phyloP scores from a whole-genome alignment of 129 eudicot species.

The Ambrosia trifida region DNA sequence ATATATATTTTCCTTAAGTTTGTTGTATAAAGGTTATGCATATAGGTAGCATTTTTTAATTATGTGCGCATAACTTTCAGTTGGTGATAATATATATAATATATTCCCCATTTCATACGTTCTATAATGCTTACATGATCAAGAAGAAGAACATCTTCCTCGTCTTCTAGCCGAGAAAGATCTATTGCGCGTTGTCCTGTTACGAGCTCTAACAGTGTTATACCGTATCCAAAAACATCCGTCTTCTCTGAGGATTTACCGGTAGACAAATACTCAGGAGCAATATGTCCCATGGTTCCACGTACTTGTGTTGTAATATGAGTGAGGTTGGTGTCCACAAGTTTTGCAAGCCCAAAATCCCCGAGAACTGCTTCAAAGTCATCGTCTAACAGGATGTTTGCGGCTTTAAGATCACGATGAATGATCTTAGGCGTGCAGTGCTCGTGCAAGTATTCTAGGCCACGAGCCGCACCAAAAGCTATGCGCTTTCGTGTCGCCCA shows the following conservation, averaged over 20 bases:
- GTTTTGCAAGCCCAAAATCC: slow-evolving; percentile 87
- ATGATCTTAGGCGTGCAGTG: slow-evolving; percentile 89
- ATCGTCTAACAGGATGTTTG: slow-evolving; percentile 80
- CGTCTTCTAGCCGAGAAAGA: slow-evolving; percentile 91
- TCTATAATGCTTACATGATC: slow-evolving; percentile 64
- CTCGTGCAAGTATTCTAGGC: slow-evolving; percentile 88
- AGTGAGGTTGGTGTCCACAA: slow-evolving; percentile 69
- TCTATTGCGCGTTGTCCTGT: slow-evolving; percentile 96
- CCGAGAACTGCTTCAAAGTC: slow-evolving; percentile 86
- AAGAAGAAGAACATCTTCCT: slow-evolving; percentile 85
- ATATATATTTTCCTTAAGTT: too few relatives aligned
- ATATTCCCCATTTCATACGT: too few relatives aligned
- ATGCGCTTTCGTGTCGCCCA: slow-evolving; percentile 81
- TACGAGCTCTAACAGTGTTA: slow-evolving; percentile 85
- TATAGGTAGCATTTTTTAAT: too few relatives aligned
- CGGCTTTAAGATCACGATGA: slow-evolving; percentile 93
- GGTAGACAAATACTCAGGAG: slow-evolving; percentile 94
- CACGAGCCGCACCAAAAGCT: slow-evolving; percentile 91
- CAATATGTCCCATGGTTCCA: slow-evolving; percentile 99
- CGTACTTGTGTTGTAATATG: slow-evolving; percentile 94
- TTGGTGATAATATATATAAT: too few relatives aligned
- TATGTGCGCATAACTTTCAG: too few relatives aligned
- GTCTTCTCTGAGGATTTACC: slow-evolving; percentile 95
- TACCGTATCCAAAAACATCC: slow-evolving; percentile 90
- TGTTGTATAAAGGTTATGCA: too few relatives aligned